These are phyloP conservation scores for Nitzschia inconspicua DNA, from an alignment of 108 stramenopile genomes.

Conservation along the genomic window DNA sequence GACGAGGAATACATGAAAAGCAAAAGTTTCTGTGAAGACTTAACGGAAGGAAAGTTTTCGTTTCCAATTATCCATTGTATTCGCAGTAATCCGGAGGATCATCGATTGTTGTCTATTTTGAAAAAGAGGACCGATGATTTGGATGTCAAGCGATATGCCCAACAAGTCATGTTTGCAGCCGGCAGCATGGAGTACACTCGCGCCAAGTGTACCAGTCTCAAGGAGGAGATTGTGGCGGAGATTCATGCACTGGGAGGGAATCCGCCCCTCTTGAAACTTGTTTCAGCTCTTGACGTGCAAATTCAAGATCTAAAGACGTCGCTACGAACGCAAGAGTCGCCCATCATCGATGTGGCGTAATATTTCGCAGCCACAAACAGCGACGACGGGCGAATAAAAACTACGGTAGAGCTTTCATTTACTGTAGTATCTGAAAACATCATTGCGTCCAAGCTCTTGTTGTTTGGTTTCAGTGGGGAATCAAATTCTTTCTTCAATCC, in stretches of 20 bases:
- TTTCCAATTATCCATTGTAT: slow-evolving; percentile 89
- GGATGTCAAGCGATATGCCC: slow-evolving; percentile 90
- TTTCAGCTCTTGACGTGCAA: slow-evolving; percentile 72
- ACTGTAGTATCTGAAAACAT: too few species aligned
- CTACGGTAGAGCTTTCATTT: too few species aligned
- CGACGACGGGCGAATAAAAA: too few species aligned
- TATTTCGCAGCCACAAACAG: too few species aligned
- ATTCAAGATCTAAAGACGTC: slow-evolving; percentile 34
- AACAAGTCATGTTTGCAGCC: slow-evolving; percentile 59
- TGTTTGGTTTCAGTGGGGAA: too few species aligned
- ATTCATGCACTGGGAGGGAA: slow-evolving; percentile 77
- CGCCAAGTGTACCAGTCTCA: slow-evolving; percentile 60
- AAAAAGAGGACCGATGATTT: slow-evolving; percentile 90
- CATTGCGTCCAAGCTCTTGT: too few species aligned
- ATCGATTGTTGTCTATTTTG: slow-evolving; percentile 81
- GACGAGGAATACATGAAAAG: slow-evolving; percentile 91
- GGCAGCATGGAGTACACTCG: slow-evolving; percentile 76
- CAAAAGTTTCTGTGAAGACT: slow-evolving; percentile 96
- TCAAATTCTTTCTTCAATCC: too few species aligned
- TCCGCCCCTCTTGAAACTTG: slow-evolving; percentile 53
- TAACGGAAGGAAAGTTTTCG: slow-evolving; percentile 96
- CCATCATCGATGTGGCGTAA: too few species aligned
- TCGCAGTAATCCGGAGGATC: slow-evolving; percentile 29
- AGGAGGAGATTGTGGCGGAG: slow-evolving; percentile 47
- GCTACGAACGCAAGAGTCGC: too few species aligned